These are phyloP conservation scores for Comarum palustre DNA, from an alignment of 306 rosid genomes.

Conservation along the genomic window DNA sequence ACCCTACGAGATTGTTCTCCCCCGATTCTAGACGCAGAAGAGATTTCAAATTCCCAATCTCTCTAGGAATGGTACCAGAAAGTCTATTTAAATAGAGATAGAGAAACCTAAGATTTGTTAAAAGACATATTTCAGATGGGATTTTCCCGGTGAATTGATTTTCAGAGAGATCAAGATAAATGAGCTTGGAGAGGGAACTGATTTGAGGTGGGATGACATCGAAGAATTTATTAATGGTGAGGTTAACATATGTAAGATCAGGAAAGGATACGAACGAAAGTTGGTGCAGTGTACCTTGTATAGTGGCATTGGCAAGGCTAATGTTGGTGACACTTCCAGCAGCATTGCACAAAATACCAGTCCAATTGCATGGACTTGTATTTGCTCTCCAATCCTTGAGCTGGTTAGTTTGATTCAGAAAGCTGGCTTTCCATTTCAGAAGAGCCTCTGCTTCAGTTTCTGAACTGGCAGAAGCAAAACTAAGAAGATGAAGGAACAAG, in stretches of 20 bases:
- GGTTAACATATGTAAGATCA: neutral
- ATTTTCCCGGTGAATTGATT: neutral
- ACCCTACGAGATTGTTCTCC: neutral
- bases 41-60: neutral
- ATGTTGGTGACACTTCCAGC: neutral
- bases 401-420: neutral
- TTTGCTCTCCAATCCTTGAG: neutral
- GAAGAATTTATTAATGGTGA: neutral
- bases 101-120: neutral
- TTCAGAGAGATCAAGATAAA: neutral
- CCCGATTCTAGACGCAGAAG: neutral
- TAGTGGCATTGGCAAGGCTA: neutral
- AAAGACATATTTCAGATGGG: neutral
- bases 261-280: neutral
- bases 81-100: neutral
- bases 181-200: conserved; percentile 8
- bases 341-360: neutral
- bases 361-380: neutral
- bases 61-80: neutral
- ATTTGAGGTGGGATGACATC: neutral
- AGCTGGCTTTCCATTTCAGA: neutral
- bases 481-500: neutral
- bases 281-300: neutral
- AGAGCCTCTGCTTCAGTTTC: neutral
- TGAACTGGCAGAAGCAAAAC: neutral